Evolutionary conservation across 176 grass and related monocot genomes (phyloP).

Genomic region (Phragmites australis): DNA sequence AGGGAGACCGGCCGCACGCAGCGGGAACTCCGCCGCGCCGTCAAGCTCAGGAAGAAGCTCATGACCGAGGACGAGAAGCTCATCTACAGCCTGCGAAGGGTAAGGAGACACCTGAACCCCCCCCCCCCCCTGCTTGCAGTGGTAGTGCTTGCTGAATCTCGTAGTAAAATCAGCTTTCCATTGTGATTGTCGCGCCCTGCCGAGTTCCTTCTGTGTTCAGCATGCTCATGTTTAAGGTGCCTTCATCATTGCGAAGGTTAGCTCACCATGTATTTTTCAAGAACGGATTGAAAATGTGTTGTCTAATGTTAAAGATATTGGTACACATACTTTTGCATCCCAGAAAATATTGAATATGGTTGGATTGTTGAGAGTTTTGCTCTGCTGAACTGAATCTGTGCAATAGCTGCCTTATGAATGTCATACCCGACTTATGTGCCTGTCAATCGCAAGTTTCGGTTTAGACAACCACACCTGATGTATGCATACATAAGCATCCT

Average conservation of each 20-base stretch:
- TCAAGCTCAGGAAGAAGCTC: constrained; percentile 92
- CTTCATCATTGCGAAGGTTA: neutral
- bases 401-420: neutral
- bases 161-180: neutral
- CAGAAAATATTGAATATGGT: neutral
- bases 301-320: neutral
- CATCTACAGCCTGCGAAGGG: constrained; percentile 84
- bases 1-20: constrained; percentile 89
- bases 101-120: constrained; percentile 26
- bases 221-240: too few relatives aligned
- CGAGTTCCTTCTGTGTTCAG: too few relatives aligned
- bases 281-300: neutral
- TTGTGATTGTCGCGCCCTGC: too few relatives aligned
- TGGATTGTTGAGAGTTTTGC: neutral
- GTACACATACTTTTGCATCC: neutral
- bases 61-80: constrained; percentile 96
- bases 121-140: too few relatives aligned
- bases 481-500: neutral
- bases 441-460: neutral
- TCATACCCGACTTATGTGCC: neutral
- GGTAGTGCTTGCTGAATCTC: neutral
- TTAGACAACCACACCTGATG: neutral
- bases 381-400: neutral
- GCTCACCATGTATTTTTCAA: neutral
- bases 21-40: constrained; percentile 77